These are phyloP conservation scores for Dispira parvispora DNA, from an alignment of 192 early-diverging fungal genomes.

Conservation along the genomic window DNA sequence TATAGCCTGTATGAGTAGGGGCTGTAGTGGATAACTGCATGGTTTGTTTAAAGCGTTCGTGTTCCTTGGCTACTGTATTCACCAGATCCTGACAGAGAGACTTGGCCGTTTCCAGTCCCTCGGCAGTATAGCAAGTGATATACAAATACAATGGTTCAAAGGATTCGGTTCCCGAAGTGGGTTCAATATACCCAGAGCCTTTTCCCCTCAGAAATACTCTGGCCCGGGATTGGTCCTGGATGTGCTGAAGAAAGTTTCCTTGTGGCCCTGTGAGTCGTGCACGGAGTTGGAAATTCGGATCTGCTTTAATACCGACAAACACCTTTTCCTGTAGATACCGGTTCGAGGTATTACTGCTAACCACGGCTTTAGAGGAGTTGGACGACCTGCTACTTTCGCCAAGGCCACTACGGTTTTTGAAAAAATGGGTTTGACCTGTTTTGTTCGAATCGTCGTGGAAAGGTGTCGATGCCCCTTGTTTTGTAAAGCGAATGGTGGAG, in stretches of 20 bases:
- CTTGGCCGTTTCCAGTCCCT: conserved; percentile 48
- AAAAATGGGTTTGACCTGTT: too few relatives aligned
- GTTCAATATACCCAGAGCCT: conserved; percentile 69
- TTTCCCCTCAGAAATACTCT: conserved; percentile 66
- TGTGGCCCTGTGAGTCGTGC: conserved; percentile 75
- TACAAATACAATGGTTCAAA: conserved; percentile 68
- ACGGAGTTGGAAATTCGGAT: conserved; percentile 61
- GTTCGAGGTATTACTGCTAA: too few relatives aligned
- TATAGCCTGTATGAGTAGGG: neutral
- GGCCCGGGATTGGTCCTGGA: conserved; percentile 59
- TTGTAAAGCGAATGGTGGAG: too few relatives aligned
- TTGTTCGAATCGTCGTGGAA: too few relatives aligned
- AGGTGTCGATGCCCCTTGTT: too few relatives aligned
- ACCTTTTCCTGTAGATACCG: conserved; percentile 39
- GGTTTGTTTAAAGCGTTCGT: conserved; percentile 30
- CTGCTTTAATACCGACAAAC: conserved; percentile 53
- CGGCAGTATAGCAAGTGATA: conserved; percentile 47
- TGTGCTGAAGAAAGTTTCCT: conserved; percentile 68
- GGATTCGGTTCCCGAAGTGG: conserved; percentile 37
- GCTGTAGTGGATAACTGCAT: neutral
- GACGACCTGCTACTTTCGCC: too few relatives aligned
- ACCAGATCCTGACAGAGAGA: conserved; percentile 59
- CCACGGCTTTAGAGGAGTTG: too few relatives aligned
- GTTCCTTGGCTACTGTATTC: conserved; percentile 56
- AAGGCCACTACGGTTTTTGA: too few relatives aligned